Conservation (phyloP, 2,329 filamentous ascomycete species). For the Colletotrichum eremochloae region DNA sequence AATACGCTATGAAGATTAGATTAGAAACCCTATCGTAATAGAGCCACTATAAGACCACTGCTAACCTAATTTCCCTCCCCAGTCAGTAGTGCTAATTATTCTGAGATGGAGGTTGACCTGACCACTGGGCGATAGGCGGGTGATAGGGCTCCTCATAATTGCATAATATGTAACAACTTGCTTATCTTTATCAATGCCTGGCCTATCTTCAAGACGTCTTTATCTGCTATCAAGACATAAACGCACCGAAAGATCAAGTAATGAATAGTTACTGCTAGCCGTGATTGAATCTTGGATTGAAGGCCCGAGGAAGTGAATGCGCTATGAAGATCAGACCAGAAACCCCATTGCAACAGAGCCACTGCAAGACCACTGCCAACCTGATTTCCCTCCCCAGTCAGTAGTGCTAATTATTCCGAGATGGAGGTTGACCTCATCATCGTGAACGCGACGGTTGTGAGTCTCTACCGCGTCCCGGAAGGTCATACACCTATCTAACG, state of each 20-base stretch:
- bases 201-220: conserved; percentile 28
- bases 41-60: background rate
- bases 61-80: background rate
- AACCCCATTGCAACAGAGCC: background rate
- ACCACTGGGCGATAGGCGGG: conserved; percentile 31
- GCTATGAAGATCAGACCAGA: background rate
- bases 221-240: background rate
- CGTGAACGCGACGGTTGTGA: conserved; percentile 34
- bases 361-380: background rate
- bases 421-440: conserved; percentile 37
- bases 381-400: background rate
- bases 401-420: background rate
- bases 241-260: background rate
- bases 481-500: background rate
- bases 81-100: background rate
- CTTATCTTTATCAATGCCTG: conserved; percentile 26
- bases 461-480: background rate
- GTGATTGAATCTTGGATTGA: background rate
- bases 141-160: conserved; percentile 22
- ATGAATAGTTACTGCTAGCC: background rate
- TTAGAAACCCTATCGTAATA: background rate
- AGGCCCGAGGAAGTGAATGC: background rate
- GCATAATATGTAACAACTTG: background rate
- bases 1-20: background rate
- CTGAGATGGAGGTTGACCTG: conserved; percentile 31